Conservation (phyloP, 345 rosid species). For the Citrus medica region DNA sequence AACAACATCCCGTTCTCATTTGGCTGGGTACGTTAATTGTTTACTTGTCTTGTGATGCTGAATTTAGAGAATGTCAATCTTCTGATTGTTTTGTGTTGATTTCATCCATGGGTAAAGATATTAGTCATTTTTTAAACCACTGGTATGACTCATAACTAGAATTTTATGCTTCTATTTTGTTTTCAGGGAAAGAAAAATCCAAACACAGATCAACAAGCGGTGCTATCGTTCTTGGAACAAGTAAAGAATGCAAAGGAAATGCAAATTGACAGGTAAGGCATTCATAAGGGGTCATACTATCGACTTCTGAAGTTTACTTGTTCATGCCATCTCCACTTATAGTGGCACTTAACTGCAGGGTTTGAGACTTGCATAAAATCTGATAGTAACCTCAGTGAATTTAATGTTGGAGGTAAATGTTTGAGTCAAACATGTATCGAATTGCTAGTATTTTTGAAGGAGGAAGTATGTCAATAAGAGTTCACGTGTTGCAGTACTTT, state of each 20-base stretch:
- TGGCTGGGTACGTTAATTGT: slow-evolving; percentile 57
- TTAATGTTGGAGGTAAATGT: not conserved
- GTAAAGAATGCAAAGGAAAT: slow-evolving; percentile 60
- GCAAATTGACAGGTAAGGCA: slow-evolving; percentile 62
- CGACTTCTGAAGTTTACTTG: not conserved
- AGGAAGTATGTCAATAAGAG: not conserved
- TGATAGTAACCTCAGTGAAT: not conserved
- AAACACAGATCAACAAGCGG: slow-evolving; percentile 48
- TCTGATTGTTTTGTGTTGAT: not conserved
- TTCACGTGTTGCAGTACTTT: not conserved
- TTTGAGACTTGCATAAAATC: not conserved
- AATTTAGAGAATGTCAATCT: not conserved
- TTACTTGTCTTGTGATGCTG: not conserved
- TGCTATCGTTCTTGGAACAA: slow-evolving; percentile 46
- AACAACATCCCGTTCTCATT: slow-evolving; percentile 74
- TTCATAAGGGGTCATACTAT: not conserved
- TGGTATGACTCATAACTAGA: not conserved
- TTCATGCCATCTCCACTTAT: not conserved
- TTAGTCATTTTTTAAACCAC: not conserved
- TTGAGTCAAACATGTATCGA: not conserved
- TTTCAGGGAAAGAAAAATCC: slow-evolving; percentile 77
- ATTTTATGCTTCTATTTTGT: slow-evolving; percentile 8
- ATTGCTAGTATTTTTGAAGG: not conserved
- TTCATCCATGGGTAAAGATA: not conserved
- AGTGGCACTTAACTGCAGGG: not conserved